phyloP scores from a whole-genome alignment of 192 early-diverging fungal species.

The Podila epigama region DNA sequence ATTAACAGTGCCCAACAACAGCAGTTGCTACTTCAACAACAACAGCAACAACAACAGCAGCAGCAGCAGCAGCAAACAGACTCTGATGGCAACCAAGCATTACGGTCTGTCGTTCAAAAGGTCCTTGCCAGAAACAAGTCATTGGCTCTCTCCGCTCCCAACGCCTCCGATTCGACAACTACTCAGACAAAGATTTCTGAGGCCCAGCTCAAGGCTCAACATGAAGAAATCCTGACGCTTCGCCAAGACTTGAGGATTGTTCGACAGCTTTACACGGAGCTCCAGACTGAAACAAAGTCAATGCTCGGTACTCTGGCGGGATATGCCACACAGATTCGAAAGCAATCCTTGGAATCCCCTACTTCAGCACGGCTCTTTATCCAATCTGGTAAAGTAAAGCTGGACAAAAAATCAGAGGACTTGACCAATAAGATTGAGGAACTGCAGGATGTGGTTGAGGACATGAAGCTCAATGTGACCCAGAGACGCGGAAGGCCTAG shows the following conservation, averaged over 20 bases:
- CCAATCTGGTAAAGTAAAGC: conserved; percentile 59
- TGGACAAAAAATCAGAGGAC: conserved; percentile 55
- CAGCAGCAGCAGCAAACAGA: conserved; percentile 1
- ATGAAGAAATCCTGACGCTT: conserved; percentile 48
- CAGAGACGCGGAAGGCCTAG: conserved; percentile 68
- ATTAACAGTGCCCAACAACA: background rate
- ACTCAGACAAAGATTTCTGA: conserved; percentile 11
- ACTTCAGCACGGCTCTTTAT: conserved; percentile 53
- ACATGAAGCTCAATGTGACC: conserved; percentile 73
- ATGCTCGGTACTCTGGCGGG: conserved; percentile 48
- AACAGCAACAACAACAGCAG: background rate
- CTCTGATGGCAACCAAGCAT: background rate
- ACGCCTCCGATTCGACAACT: background rate
- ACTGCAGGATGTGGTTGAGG: conserved; percentile 68
- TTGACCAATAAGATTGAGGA: conserved; percentile 63
- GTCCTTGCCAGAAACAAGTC: conserved; percentile 16
- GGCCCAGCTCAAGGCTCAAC: conserved; percentile 36
- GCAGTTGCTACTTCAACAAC: background rate
- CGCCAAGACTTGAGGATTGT: conserved; percentile 53
- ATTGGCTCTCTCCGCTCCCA: background rate
- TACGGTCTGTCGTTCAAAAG: conserved; percentile 16
- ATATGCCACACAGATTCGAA: conserved; percentile 26
- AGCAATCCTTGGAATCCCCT: conserved; percentile 28
- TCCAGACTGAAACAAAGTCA: conserved; percentile 50
- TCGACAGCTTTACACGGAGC: conserved; percentile 56